Evolutionary conservation across 2,329 filamentous ascomycete species (phyloP), one percentile per base, ranked within the genome.

Genomic region (Botryosphaeria dothidea): DNA sequence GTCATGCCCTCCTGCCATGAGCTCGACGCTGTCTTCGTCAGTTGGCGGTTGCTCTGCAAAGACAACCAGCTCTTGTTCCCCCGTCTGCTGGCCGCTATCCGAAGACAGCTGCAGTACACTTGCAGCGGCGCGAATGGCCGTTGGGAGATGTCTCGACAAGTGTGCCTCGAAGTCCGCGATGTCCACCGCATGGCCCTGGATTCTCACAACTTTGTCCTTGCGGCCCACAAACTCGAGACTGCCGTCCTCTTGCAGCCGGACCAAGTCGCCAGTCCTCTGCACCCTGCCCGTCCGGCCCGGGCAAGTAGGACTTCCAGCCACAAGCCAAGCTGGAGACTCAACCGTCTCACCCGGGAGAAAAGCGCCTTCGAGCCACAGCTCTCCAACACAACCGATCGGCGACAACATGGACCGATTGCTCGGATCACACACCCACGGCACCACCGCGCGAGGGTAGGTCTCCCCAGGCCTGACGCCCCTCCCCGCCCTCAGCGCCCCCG

Each of bases 101-200:
- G 51, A 41, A 2, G 3, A 9, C 19, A 6, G 4, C 15, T 38
- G 31, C 3, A 3, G 25, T 4, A 41, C 21, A 56, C 31, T 13
- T 2, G 19, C 51, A 0, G 51, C 51, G 4, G 51, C 34, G 5
- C 21, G 21, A 17, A 56, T 21, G 13, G n/a, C 3, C 15, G 19
- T 19, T 23, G 51, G 31, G 21, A 56, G 51, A 25, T 23, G 29
- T 27, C 5, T 41, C 6, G 75, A 70, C 31, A 80, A 74, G 49
- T 81, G 78, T 58, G 81, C 75, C 63, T 82, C 80, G 49, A 82
- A 79, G 65, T 82, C 80, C 8, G 21, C 51, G 9, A 56, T 25
- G 19, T 41, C 51, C 6, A 60, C 38, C 4, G 38, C 38, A 31
- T 60, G 56, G 56, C 41, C 27, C 3, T 46, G 56, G 25, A 60